Base-by-base conservation (phyloP, 2,329 filamentous ascomycete species). In the Coniochaeta ligniaria region DNA sequence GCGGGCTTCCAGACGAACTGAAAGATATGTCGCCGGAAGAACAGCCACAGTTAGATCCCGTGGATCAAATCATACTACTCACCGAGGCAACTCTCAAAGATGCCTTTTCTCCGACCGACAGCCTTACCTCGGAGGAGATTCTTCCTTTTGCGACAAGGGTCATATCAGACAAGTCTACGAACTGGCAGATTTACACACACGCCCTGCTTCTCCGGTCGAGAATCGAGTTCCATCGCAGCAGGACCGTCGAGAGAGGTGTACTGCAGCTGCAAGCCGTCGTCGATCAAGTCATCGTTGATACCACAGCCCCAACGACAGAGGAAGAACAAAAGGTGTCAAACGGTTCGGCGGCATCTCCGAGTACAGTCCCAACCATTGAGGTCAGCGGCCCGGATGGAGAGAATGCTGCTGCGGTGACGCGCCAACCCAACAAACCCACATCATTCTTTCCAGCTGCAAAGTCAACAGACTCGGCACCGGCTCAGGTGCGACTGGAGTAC, bases 171-270 rank as follows among this genome's bases (percentile, higher is more conserved):
- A 93, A 94, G 66, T 90, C 90, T 54, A 94, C 92, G 0, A 99
- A 98, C 73, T 99, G 95, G 95, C 95, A 98, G 72, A 88, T 97
- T 36, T 98, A 98, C 71, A 97, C 95, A 0, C 93, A 98, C 71
- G 95, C 92, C 0, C 79, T 99, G 9, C 80, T 99, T 0, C 90
- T 98, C 1, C 84, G 95, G 52, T 96, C 91, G 62, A 83, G 95
- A 17, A 94, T 98, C 60, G 95, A 99, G 74, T 83, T 93, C 0
- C 93, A 96, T 74, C 85, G 86, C 59, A 91, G 93, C 59, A 83
- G 94, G 60, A 99, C 95, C 0, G 82, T 96, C 41, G 95, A 99
- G 75, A 83, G 95, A 62, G 91, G 92, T 54, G 85, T 99, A 0
- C 78, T 99, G 22, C 95, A 99, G 74, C 83, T 99, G 66, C 95